These are phyloP conservation scores for Drosera spatulata DNA, from an alignment of 179 eudicot genomes.

Conservation along the genomic window DNA sequence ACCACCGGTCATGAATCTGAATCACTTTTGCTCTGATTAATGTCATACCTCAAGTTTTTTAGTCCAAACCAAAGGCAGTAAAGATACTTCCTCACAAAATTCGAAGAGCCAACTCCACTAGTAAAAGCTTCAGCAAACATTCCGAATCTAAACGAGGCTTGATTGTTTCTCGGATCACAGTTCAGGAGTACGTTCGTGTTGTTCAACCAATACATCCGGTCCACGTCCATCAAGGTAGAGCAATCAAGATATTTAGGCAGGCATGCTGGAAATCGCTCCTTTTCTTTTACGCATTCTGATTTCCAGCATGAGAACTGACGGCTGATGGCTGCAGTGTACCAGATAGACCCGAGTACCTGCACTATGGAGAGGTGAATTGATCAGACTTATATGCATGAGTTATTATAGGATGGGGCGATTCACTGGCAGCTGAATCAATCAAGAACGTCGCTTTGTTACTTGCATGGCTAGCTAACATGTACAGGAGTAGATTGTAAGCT, in stretches of 20 bases:
- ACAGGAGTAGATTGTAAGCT: slow-evolving; percentile 44
- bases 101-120: slow-evolving; percentile 38
- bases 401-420: no score
- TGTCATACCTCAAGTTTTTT: slow-evolving; percentile 38
- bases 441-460: slow-evolving; percentile 7
- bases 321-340: no score
- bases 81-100: slow-evolving; percentile 30
- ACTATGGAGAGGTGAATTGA: slow-evolving; percentile 7
- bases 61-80: no score
- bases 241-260: slow-evolving; percentile 36
- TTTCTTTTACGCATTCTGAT: slow-evolving; percentile 28
- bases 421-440: no score
- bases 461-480: slow-evolving; percentile 65
- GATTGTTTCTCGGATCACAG: slow-evolving; percentile 33
- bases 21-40: no score
- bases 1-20: no score
- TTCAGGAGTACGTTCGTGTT: slow-evolving; percentile 24
- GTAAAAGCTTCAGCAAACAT: slow-evolving; percentile 46
- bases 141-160: slow-evolving; percentile 30
- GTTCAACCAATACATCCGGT: slow-evolving; percentile 35
- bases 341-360: slow-evolving; percentile 41
- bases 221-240: slow-evolving; percentile 14
- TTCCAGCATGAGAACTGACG: slow-evolving; percentile 47
- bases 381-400: no score
- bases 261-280: slow-evolving; percentile 27